Evolutionary conservation across 371 early-diverging fungal species (phyloP).

Genomic region (Rhizopus microsporus): DNA sequence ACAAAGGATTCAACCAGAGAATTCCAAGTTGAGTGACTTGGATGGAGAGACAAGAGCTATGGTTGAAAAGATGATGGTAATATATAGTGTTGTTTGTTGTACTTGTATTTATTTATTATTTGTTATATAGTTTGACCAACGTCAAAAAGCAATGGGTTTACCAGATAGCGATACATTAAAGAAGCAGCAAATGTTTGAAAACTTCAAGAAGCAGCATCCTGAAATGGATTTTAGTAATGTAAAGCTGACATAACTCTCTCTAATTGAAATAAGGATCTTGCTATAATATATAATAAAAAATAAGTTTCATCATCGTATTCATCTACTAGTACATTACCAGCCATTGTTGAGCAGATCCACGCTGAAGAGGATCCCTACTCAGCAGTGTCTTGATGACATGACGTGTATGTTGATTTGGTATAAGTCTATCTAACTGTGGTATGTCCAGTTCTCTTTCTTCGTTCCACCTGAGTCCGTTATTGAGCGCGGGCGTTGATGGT

Average conservation of each 20-base stretch:
- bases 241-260: conserved; percentile 7
- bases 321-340: conserved; percentile 26
- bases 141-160: conserved; percentile 80
- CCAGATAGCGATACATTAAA: conserved; percentile 84
- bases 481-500: conserved; percentile 46
- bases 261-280: conserved; percentile 17
- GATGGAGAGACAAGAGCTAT: conserved; percentile 91
- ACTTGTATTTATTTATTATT: background rate
- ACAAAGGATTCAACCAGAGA: conserved; percentile 89
- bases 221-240: conserved; percentile 54
- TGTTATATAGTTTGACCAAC: conserved; percentile 80
- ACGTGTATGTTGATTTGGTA: conserved; percentile 37
- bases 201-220: conserved; percentile 70
- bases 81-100: background rate
- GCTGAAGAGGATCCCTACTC: conserved; percentile 42
- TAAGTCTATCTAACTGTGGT: conserved; percentile 39
- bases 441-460: conserved; percentile 50
- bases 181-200: conserved; percentile 77
- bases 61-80: conserved; percentile 86
- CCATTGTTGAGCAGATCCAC: conserved; percentile 39
- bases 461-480: conserved; percentile 52
- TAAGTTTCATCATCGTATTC: background rate
- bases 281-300: conserved; percentile 1
- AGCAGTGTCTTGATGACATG: conserved; percentile 38
- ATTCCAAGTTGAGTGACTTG: conserved; percentile 83